Base-by-base conservation (phyloP, 768 basidiomycete species). In the Amanita brunnescens region DNA sequence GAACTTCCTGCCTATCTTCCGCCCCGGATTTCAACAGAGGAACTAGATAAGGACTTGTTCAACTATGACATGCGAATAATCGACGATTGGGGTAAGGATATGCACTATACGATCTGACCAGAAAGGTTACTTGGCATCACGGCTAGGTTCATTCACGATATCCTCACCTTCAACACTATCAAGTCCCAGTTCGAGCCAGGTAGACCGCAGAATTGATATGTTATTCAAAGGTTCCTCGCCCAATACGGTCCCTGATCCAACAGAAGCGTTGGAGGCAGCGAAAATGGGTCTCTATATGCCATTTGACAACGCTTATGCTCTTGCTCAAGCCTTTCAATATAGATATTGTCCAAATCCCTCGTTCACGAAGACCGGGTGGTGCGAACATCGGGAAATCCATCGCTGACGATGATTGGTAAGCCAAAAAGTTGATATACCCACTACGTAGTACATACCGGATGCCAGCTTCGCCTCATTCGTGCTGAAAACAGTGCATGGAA, bases 71-170 rank as follows among this genome's bases (percentile, higher is more conserved):
- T 44, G 50, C 14, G 21, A 10, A 33, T 35, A 16, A 51, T 51
- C 24, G 50, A 51, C 44, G 41, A 51, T 16, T 51, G 50, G 50
- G 50, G 50, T 51, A 33, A 14, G 41, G 43, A 26, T 44, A 51
- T 44, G 41, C 42, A 14, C 23, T 24, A n/a, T 26, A 16, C 9
- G 6, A n/a, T n/a, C 12, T 37, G 13, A 13, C 10, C 32, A 24
- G 21, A 18, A 20, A 24, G 14, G 21, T 44, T 0, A 41, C 29
- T 9, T 8, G 14, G 20, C 23, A 9, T 45, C 24, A 18, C 20
- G 23, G 18, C 13, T n/a, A 51, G 50, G 50, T 10, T 14, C 33
- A 14, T 42, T 32, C 18, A 32, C 32, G 24, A 35, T 38, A 18
- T 51, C 50, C 24, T 51, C 50, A 40, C 50, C 50, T 20, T 29